Evolutionary conservation across 768 basidiomycete species (phyloP), one percentile per base, ranked within the genome.

Genomic region (Rhizopogon vinicolor): DNA sequence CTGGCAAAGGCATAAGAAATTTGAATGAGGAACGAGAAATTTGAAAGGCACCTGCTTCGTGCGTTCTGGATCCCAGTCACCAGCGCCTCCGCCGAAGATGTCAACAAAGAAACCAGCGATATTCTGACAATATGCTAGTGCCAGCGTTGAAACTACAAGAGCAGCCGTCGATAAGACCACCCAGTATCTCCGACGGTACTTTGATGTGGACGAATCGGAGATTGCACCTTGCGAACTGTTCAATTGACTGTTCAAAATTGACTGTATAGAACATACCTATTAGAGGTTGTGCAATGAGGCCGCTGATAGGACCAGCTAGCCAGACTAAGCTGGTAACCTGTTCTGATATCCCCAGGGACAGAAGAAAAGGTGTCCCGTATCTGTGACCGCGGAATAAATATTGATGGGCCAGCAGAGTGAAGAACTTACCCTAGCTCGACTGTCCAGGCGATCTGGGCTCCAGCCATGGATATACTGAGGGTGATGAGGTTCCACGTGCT

Each of bases 371-470:
- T 5, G 96, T 98, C 39, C 96, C 96, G 64, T 96, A 97, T 68
- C 96, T 97, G 62, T 51, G 50, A 22, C 39, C 22, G 14, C 5
- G 7, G 16, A 10, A 37, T 16, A 22, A 49, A 37, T 10, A 22
- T 37, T 25, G 22, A 9, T 16, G 19, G 18, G 16, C 5, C 22
- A 25, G 48, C 6, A 49, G 9, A 9, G 8, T 37, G 16, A 22
- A 22, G 14, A 29, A 72, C 87, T 60, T 64, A 94, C 93, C 92
- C 93, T 25, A 95, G 82, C 66, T 96, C 93, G 3, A 97, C 89
- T 1, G 93, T 96, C 95, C 95, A 98, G 1, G 92, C 89, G 25
- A 98, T 86, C 73, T 97, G 91, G 6, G 90, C 91, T 14, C 96
- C 96, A 43, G 85, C 93, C 90, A 98, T 95, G 7, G 93, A 91